Evolutionary conservation across 306 rosid genomes (phyloP), one percentile per base, ranked within the genome.

Genomic region (Gynostemma pentaphyllum): DNA sequence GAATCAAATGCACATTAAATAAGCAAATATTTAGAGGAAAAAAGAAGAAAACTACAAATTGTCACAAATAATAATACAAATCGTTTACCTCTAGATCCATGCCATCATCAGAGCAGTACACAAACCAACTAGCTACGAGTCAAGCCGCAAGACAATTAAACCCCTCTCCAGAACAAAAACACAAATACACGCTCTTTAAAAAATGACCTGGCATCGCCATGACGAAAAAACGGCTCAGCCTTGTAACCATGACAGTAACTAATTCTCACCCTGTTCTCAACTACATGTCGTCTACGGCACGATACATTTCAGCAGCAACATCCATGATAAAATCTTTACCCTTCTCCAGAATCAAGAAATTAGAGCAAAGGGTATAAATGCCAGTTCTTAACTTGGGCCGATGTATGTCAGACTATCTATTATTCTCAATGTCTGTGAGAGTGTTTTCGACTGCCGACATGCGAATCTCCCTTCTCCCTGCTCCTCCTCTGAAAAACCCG

Each of bases 381-480:
- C 32, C 13, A 14, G 66, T 22, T 60, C 22, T 40, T 13, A 22
- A 61, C 48, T 23, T 2, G 15, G 60, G 14, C 49, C 7, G 34
- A 14, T 21, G 23, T 45, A 39, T 37, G 42, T 39, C 53, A n/a
- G n/a, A n/a, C n/a, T n/a, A n/a, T n/a, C n/a, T n/a, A 11, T 12
- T 5, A 26, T 26, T 68, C 66, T 86, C 77, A 94, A 72, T 88
- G 90, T 62, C 84, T 69, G 70, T 88, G 95, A 39, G 92, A 79
- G 74, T 88, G 95, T 74, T 77, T 88, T 71, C 94, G 88, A 73
- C 77, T 77, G 59, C 70, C 76, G 28, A 76, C 66, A 42, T 74
- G 64, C 26, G 69, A 70, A 70, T 85, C 89, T 69, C 78, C 85
- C 62, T 73, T 83, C 22, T 83, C 89, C 27, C 70, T 40, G 62